A percentile compares a stretch with the other conserved stretches of the same genome.
Evolutionary conservation across 2,329 filamentous ascomycete genomes (phyloP).

Genomic region (Fusarium mangiferae): DNA sequence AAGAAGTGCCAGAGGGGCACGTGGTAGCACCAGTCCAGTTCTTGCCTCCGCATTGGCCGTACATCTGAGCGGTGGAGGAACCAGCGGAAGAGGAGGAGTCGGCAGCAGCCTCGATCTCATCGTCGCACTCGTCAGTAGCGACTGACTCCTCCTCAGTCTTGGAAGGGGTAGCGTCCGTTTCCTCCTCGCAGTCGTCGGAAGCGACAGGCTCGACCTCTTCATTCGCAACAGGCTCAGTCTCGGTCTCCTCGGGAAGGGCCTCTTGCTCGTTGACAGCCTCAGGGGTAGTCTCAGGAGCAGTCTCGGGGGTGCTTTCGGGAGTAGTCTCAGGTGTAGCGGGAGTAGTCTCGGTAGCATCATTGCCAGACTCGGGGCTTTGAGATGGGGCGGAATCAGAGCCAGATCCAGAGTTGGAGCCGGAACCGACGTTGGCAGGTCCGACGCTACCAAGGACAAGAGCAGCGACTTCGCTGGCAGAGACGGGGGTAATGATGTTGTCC

Average conservation of each 20-base stretch:
- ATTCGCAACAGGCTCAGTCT: neutral
- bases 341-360: neutral
- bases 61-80: constrained; percentile 10
- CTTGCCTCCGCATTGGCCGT: constrained; percentile 21
- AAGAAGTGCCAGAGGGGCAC: constrained; percentile 15
- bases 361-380: neutral
- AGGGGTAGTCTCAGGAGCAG: neutral
- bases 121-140: neutral
- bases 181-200: neutral
- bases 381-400: constrained; percentile 18
- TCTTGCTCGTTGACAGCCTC: neutral
- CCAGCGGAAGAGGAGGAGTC: neutral
- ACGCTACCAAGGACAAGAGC: constrained; percentile 38
- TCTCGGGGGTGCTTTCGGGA: neutral
- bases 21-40: constrained; percentile 18
- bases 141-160: neutral
- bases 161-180: neutral
- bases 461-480: constrained; percentile 40
- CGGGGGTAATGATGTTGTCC: constrained; percentile 38
- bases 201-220: neutral
- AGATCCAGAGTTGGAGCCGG: constrained; percentile 32
- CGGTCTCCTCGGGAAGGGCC: neutral
- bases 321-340: neutral
- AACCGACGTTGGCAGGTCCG: constrained; percentile 42
- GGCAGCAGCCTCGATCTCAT: neutral